phyloP scores from a whole-genome alignment of 768 basidiomycete species.

The Pseudohyphozyma bogoriensis region DNA sequence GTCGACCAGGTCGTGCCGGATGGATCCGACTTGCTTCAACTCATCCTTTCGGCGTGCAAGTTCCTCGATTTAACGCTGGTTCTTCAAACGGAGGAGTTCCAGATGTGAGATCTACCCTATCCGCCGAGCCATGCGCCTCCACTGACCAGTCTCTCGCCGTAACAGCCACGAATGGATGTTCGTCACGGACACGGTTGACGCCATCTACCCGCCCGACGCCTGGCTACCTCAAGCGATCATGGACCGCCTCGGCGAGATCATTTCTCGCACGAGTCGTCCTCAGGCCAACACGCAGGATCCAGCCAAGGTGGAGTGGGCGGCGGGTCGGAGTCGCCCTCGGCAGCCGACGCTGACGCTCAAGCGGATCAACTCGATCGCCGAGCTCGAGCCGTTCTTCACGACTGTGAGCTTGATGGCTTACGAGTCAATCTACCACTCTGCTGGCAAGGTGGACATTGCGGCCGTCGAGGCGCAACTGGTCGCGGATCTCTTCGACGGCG shows the following conservation, averaged over 20 bases:
- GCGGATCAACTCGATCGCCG: constrained; percentile 30
- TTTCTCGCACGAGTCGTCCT: neutral
- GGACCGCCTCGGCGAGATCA: constrained; percentile 75
- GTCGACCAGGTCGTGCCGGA: constrained; percentile 62
- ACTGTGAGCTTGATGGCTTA: constrained; percentile 78
- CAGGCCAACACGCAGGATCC: neutral
- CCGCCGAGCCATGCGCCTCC: neutral
- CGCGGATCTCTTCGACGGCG: constrained; percentile 76
- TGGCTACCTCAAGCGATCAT: constrained; percentile 79
- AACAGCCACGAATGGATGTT: constrained; percentile 90
- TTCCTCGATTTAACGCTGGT: constrained; percentile 85
- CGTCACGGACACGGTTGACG: constrained; percentile 93
- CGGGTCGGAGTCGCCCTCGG: constrained; percentile 38
- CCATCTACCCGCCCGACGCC: constrained; percentile 72
- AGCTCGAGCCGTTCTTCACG: constrained; percentile 81
- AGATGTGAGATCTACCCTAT: constrained; percentile 56
- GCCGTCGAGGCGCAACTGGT: constrained; percentile 70
- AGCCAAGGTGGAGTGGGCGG: neutral
- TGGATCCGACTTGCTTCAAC: constrained; percentile 69
- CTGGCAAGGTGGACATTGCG: constrained; percentile 76
- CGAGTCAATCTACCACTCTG: constrained; percentile 77
- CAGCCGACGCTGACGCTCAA: constrained; percentile 56
- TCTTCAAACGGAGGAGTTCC: constrained; percentile 93
- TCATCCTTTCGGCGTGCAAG: constrained; percentile 83
- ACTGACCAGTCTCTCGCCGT: neutral